phyloP scores from a whole-genome alignment of 2,329 filamentous ascomycete genomes.

The Colletotrichum shisoi region DNA sequence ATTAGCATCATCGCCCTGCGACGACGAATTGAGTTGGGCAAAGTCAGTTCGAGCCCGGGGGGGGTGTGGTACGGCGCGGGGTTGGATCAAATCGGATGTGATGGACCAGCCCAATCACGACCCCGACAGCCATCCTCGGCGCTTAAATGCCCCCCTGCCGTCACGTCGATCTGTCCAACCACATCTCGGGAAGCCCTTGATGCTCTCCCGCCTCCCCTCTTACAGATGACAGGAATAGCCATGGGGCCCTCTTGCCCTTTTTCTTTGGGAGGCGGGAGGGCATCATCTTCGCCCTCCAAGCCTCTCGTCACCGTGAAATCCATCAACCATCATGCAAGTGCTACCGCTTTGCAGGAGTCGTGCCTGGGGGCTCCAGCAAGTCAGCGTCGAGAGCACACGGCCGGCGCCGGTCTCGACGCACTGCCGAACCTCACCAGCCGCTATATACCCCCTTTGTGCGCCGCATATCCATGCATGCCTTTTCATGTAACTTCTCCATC shows the following conservation, averaged over 20 bases:
- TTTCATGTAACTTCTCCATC: slow-evolving; percentile 58
- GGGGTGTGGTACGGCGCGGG: slow-evolving; percentile 39
- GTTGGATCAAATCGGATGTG: slow-evolving; percentile 33
- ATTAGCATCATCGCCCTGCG: slow-evolving; percentile 15
- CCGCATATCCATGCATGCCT: slow-evolving; percentile 53
- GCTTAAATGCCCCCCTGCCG: slow-evolving; percentile 51
- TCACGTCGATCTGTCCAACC: slow-evolving; percentile 53
- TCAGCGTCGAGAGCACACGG: slow-evolving; percentile 53
- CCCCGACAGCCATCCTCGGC: slow-evolving; percentile 43
- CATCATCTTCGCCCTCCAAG: slow-evolving; percentile 47
- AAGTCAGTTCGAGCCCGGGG: slow-evolving; percentile 15
- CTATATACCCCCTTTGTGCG: slow-evolving; percentile 65
- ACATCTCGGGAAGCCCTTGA: slow-evolving; percentile 43
- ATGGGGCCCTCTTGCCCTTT: slow-evolving; percentile 34
- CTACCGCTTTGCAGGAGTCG: slow-evolving; percentile 44
- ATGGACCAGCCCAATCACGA: slow-evolving; percentile 43
- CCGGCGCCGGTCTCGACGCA: slow-evolving; percentile 55
- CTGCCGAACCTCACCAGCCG: slow-evolving; percentile 60
- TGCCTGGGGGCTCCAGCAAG: slow-evolving; percentile 51
- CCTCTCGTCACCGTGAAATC: slow-evolving; percentile 39
- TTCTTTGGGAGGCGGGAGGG: too few relatives aligned
- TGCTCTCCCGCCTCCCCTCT: slow-evolving; percentile 44
- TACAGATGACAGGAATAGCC: slow-evolving; percentile 43
- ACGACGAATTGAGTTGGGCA: slow-evolving; percentile 39
- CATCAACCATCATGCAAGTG: slow-evolving; percentile 53